These are phyloP conservation scores for Ligustrum vulgare DNA, from an alignment of 257 asterid species.

Conservation along the genomic window DNA sequence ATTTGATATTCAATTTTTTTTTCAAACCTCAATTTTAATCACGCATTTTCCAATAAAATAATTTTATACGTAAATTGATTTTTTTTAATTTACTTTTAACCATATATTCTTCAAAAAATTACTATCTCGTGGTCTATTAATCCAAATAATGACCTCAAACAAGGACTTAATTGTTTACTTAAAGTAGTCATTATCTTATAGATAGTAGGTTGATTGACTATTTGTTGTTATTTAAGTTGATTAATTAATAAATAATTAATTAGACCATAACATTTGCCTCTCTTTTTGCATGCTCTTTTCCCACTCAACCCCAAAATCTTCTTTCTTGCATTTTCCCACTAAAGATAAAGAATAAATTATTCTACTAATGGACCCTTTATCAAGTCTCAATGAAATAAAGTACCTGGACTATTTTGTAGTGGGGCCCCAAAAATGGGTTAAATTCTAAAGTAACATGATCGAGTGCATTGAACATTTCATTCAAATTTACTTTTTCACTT, in stretches of 20 bases:
- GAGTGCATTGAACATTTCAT: background rate
- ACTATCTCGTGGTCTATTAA: no score
- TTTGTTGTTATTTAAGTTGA: background rate
- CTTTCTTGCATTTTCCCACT: background rate
- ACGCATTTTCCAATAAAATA: no score
- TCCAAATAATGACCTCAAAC: no score
- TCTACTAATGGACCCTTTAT: background rate
- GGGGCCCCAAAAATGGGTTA: constrained; percentile 28
- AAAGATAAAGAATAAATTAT: background rate
- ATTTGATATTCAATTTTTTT: no score
- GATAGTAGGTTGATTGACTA: background rate
- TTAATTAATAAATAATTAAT: constrained; percentile 19
- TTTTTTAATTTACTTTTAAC: no score
- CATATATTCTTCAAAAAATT: no score
- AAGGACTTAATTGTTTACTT: constrained; percentile 17
- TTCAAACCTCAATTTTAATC: no score
- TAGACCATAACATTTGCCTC: constrained; percentile 25
- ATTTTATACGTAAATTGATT: no score
- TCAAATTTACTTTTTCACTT: background rate
- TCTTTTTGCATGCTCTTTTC: background rate
- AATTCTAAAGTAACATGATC: constrained; percentile 18
- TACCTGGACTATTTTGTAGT: background rate
- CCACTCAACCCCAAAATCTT: background rate
- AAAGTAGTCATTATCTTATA: background rate
- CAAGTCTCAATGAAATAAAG: background rate